phyloP scores from a whole-genome alignment of 1,139 yeast species.

The Yamadazyma atmosphaerica region DNA sequence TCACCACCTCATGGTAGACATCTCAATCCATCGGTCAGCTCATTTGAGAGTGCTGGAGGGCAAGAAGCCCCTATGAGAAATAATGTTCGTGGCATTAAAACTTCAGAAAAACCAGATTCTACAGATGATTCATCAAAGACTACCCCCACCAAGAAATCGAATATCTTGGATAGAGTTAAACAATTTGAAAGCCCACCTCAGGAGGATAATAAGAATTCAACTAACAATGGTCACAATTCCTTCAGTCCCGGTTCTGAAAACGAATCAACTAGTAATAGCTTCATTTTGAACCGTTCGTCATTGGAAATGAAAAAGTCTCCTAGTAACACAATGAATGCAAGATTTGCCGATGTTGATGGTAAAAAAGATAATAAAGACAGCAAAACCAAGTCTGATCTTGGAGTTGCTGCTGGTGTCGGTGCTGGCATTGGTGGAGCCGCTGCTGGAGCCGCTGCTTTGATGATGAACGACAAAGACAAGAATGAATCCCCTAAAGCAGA shows the following conservation, averaged over 20 bases:
- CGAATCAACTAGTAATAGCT: slow-evolving; percentile 16
- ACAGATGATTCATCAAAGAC: slow-evolving; percentile 15
- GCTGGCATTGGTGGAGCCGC: slow-evolving; percentile 12
- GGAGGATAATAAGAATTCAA: slow-evolving; percentile 6
- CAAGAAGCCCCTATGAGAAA: background rate
- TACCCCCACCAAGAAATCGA: slow-evolving; percentile 20
- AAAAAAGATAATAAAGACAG: background rate
- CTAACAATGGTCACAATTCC: slow-evolving; percentile 4
- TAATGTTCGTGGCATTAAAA: slow-evolving; percentile 14
- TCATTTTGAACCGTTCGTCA: slow-evolving; percentile 19
- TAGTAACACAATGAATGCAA: background rate
- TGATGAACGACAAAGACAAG: slow-evolving; percentile 6
- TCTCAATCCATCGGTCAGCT: slow-evolving; percentile 5
- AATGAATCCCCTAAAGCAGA: background rate
- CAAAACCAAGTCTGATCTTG: slow-evolving; percentile 1
- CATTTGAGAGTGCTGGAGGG: background rate
- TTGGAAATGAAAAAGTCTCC: slow-evolving; percentile 19
- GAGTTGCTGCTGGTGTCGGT: slow-evolving; percentile 12
- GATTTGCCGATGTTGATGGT: slow-evolving; percentile 3
- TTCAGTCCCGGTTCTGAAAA: slow-evolving; percentile 11
- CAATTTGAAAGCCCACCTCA: slow-evolving; percentile 36
- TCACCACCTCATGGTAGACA: slow-evolving; percentile 3
- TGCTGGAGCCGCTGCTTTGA: slow-evolving; percentile 8
- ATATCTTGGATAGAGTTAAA: slow-evolving; percentile 40
- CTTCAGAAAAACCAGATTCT: slow-evolving; percentile 14